A percentile compares a stretch with the other conserved stretches of the same genome.
These are phyloP conservation scores for Spirogloea muscicola DNA, from an alignment of 139 green algal genomes.

Conservation along the genomic window DNA sequence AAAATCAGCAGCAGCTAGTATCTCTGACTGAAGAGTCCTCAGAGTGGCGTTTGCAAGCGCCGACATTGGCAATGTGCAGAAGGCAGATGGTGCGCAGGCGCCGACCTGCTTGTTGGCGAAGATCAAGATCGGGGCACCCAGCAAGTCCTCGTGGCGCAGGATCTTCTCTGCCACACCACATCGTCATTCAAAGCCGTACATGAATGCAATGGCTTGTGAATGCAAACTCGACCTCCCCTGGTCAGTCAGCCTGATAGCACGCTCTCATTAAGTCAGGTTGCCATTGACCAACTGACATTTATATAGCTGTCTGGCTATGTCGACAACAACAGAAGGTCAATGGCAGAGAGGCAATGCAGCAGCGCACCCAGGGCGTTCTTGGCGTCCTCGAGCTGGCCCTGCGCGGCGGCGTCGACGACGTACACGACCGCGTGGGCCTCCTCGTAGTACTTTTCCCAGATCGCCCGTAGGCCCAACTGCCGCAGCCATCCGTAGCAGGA, in stretches of 20 bases:
- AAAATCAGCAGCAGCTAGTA: background rate
- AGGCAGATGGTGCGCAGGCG: background rate
- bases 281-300: background rate
- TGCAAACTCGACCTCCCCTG: background rate
- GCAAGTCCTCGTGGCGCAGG: conserved; percentile 65
- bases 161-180: conserved; percentile 48
- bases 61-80: background rate
- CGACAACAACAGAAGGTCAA: background rate
- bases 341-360: background rate
- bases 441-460: conserved; percentile 97
- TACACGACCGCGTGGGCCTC: conserved; percentile 88
- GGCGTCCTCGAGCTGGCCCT: conserved; percentile 42
- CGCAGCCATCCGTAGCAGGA: conserved; percentile 13
- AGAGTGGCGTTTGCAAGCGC: background rate
- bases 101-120: conserved; percentile 90
- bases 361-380: conserved; percentile 31
- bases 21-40: background rate
- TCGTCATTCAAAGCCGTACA: conserved; percentile 52
- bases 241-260: background rate
- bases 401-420: conserved; percentile 72
- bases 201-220: conserved; percentile 51
- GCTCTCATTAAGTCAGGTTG: background rate
- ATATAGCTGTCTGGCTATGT: background rate
- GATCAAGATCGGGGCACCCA: conserved; percentile 79
- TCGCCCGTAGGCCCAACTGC: conserved; percentile 68